Evolutionary conservation across 352 stramenopile species (phyloP), one percentile per base, ranked within the genome.

Genomic region (Globisporangium echinulatum): DNA sequence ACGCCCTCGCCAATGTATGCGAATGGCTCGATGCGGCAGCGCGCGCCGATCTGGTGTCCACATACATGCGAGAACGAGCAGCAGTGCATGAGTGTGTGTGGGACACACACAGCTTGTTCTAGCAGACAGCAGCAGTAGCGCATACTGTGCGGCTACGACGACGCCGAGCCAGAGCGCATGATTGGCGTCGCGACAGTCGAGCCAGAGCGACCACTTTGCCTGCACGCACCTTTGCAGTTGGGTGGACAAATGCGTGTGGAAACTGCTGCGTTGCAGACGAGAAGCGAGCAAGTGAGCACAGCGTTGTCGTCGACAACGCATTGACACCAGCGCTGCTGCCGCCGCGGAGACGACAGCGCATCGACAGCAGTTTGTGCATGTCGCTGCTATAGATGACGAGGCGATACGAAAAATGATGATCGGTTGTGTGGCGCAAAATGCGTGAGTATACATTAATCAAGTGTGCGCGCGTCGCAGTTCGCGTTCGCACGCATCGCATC

Each of bases 1-100:
- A 94, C 85, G 46, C 65, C 70, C 43, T 87, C 66, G 4, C 79
- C 82, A 13, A 94, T 62, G 44, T 66, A 75, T 37, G 60, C 70
- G 48, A 90, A 85, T 37, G 76, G 56, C 13, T 74, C 82, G 43
- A 94, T 84, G 56, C 59, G 59, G 56, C 76, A 87, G 25, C 77
- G 53, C 39, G 53, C 61, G n/a, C 79, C 83, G 39, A 94, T 74
- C 83, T 92, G n/a, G 7, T 1, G 6, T 4, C 17, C 37, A 43
- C 19, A 5, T 13, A 19, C 37, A 60, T 13, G 11, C 8, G 40
- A 38, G 10, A 42, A 46, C 6, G 25, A 48, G 17, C 14, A 59
- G 8, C 33, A 44, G 50, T 5, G 19, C 19, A 58, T 25, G 25
- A 25, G 25, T 25, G 25, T 25, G 25, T 2, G 25, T 25, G 25